These are phyloP conservation scores for Ensete ventricosum DNA, from an alignment of 176 grass and related monocot species.

Conservation along the genomic window DNA sequence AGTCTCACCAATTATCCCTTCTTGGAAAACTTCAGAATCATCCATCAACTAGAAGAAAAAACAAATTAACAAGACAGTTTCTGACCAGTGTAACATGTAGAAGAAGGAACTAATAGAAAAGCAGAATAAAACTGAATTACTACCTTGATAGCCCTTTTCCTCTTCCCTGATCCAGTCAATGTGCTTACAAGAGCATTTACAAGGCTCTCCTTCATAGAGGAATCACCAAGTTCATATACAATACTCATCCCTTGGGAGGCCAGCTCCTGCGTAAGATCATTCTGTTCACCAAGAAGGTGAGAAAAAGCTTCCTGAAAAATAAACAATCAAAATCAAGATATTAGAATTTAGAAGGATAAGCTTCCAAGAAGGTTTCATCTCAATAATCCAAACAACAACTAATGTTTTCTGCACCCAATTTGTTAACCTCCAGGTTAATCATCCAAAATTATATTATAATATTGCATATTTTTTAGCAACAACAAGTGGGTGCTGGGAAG, in stretches of 20 bases:
- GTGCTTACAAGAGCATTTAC: conserved; percentile 87
- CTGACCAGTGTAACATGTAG: neutral
- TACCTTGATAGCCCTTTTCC: conserved; percentile 95
- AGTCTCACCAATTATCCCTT: conserved; percentile 74
- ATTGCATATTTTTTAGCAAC: neutral
- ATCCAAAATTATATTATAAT: neutral
- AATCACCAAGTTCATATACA: conserved; percentile 91
- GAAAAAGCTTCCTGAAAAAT: conserved; percentile 76
- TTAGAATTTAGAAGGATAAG: neutral
- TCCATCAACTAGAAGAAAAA: conserved; percentile 59
- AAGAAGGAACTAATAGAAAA: conserved; percentile 17
- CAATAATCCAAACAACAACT: neutral
- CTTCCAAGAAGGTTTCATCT: neutral
- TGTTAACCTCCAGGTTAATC: neutral
- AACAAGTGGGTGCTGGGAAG: neutral
- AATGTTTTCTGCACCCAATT: neutral
- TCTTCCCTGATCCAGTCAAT: conserved; percentile 74
- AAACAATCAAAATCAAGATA: neutral
- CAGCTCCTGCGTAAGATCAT: conserved; percentile 98
- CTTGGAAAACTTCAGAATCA: conserved; percentile 98
- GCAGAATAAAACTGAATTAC: conserved; percentile 13
- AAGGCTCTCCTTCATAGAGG: conserved; percentile 79
- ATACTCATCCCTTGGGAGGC: conserved; percentile 99
- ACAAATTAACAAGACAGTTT: neutral
- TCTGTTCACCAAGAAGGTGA: conserved; percentile 85